phyloP scores from a whole-genome alignment of 192 early-diverging fungal genomes.

The Martensiomyces pterosporus region DNA sequence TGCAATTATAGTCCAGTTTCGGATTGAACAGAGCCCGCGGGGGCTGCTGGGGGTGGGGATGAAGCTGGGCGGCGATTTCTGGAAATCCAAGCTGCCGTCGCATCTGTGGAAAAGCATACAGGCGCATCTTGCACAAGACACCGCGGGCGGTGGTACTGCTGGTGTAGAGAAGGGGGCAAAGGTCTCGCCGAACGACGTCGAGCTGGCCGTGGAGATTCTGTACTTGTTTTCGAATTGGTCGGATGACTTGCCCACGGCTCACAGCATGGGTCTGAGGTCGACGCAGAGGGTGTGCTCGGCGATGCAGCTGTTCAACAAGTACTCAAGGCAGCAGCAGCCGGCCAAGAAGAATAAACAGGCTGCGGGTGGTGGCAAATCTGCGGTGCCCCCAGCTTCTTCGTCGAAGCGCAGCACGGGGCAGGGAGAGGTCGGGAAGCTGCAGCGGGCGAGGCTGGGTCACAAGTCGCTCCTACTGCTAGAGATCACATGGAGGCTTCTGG shows the following conservation, averaged over 20 bases:
- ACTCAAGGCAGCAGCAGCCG: constrained; percentile 5
- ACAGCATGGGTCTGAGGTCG: constrained; percentile 6
- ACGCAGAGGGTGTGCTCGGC: constrained; percentile 24
- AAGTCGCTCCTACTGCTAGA: constrained; percentile 40
- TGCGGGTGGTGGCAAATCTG: too few relatives aligned
- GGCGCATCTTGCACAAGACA: not conserved
- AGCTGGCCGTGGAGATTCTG: constrained; percentile 38
- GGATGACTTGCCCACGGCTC: not conserved
- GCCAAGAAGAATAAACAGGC: not conserved
- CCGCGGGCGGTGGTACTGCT: not conserved
- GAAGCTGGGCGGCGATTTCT: constrained; percentile 18
- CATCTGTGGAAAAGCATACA: constrained; percentile 10
- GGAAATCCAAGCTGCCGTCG: constrained; percentile 13
- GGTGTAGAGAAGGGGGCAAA: not conserved
- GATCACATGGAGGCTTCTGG: constrained; percentile 26
- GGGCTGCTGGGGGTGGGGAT: constrained; percentile 3
- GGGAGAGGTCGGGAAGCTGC: constrained; percentile 12
- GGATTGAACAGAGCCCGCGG: constrained; percentile 7
- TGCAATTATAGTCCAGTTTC: constrained; percentile 24
- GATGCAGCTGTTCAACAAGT: constrained; percentile 25
- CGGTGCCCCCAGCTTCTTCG: not conserved
- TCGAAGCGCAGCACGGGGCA: not conserved
- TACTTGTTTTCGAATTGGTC: constrained; percentile 25
- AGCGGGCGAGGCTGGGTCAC: constrained; percentile 41
- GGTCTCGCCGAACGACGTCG: constrained; percentile 18